Evolutionary conservation across 345 rosid species (phyloP).

Genomic region (Citrus trifoliata): DNA sequence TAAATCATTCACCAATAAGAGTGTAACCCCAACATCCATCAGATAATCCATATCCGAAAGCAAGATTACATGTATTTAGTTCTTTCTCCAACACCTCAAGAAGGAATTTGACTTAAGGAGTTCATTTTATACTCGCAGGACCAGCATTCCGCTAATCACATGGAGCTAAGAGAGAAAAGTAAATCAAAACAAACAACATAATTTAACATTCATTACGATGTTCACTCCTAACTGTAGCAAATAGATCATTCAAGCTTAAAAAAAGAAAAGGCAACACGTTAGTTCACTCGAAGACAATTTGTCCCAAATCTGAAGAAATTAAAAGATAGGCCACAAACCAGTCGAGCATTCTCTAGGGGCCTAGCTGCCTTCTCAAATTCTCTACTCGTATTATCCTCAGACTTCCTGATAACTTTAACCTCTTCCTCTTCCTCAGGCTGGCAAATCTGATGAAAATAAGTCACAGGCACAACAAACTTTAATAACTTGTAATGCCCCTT

Average conservation of each 20-base stretch:
- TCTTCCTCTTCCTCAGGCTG: conserved; percentile 70
- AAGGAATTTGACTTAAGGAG: not conserved
- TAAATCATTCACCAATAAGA: no score
- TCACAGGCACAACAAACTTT: not conserved
- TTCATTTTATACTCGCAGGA: not conserved
- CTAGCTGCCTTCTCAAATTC: conserved; percentile 83
- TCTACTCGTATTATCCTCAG: conserved; percentile 41
- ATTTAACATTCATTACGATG: not conserved
- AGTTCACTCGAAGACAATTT: not conserved
- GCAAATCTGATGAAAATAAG: conserved; percentile 44
- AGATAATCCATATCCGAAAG: not conserved
- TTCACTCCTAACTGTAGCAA: not conserved
- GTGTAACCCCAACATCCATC: not conserved
- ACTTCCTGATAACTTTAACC: conserved; percentile 60
- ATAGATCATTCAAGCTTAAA: not conserved
- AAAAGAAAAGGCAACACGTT: not conserved
- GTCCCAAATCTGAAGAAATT: not conserved
- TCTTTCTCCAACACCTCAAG: not conserved
- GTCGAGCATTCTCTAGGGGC: conserved; percentile 51
- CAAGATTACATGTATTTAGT: not conserved
- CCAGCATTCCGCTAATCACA: not conserved
- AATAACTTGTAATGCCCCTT: not conserved
- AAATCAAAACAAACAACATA: not conserved
- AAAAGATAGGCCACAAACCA: conserved; percentile 49
- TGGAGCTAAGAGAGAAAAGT: not conserved